These are phyloP conservation scores for Clavaria fumosa DNA, from an alignment of 768 basidiomycete genomes.

Conservation along the genomic window DNA sequence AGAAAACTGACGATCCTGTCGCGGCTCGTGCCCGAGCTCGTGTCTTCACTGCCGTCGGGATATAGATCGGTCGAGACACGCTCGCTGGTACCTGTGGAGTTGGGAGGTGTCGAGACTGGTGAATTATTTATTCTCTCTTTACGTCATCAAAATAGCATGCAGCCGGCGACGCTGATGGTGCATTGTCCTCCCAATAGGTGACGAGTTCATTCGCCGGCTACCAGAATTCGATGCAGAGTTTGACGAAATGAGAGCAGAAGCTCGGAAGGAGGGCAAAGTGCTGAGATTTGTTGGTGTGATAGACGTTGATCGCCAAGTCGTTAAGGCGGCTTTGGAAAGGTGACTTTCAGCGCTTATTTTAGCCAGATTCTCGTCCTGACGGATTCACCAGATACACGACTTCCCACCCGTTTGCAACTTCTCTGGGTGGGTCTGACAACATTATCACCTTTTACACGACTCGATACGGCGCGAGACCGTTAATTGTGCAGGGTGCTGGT, in stretches of 20 bases:
- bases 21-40: slow-evolving; percentile 44
- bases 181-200: too few species aligned
- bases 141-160: too few species aligned
- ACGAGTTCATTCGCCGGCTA: slow-evolving; percentile 68
- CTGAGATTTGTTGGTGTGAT: slow-evolving; percentile 91
- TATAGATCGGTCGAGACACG: slow-evolving; percentile 68
- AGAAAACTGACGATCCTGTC: slow-evolving; percentile 94
- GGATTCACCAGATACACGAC: slow-evolving; percentile 54
- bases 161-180: too few species aligned
- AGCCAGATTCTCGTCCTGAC: not conserved
- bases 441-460: slow-evolving; percentile 96
- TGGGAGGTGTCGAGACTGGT: slow-evolving; percentile 53
- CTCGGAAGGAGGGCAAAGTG: slow-evolving; percentile 67
- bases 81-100: slow-evolving; percentile 70
- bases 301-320: slow-evolving; percentile 52
- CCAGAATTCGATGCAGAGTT: slow-evolving; percentile 76
- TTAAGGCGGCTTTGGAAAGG: slow-evolving; percentile 86
- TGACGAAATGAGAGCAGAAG: slow-evolving; percentile 58
- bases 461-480: slow-evolving; percentile 73
- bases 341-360: slow-evolving; percentile 15
- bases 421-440: slow-evolving; percentile 92
- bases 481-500: slow-evolving; percentile 91
- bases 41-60: slow-evolving; percentile 19
- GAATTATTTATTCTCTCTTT: too few species aligned
- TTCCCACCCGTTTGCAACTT: slow-evolving; percentile 89